Conservation (phyloP, 1,284 basidiomycete species). For the Farysia itapuensis region DNA sequence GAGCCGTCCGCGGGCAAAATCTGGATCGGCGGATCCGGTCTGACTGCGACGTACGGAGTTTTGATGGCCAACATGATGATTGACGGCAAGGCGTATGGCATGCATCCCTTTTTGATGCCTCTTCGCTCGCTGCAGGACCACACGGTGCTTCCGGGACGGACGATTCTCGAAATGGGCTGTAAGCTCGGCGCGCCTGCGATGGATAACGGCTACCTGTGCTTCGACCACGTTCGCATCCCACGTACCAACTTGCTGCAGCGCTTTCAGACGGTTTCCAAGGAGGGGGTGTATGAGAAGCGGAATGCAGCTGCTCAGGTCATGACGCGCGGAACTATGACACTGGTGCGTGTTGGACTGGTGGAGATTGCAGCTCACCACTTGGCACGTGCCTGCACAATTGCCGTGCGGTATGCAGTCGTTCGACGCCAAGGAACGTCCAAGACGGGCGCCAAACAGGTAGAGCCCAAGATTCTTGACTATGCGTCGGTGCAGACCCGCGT, state of each 20-base stretch:
- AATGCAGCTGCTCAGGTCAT: slow-evolving; percentile 41
- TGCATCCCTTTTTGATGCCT: slow-evolving; percentile 51
- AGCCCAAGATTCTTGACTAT: slow-evolving; percentile 49
- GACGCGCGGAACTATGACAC: slow-evolving; percentile 47
- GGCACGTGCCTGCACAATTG: slow-evolving; percentile 38
- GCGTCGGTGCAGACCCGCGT: slow-evolving; percentile 40
- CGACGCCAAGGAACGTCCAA: slow-evolving; percentile 40
- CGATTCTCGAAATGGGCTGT: slow-evolving; percentile 42
- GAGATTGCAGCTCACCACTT: slow-evolving; percentile 48
- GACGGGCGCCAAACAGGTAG: slow-evolving; percentile 16
- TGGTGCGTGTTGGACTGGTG: slow-evolving; percentile 42
- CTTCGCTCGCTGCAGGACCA: slow-evolving; percentile 40
- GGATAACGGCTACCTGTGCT: slow-evolving; percentile 46
- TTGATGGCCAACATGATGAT: slow-evolving; percentile 48
- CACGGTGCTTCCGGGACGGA: slow-evolving; percentile 30
- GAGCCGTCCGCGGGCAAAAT: slow-evolving; percentile 39
- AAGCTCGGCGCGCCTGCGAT: slow-evolving; percentile 45
- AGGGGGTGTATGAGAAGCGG: slow-evolving; percentile 35
- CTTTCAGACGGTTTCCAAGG: slow-evolving; percentile 37
- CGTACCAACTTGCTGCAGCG: slow-evolving; percentile 29
- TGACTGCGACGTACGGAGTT: slow-evolving; percentile 44
- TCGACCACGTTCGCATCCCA: slow-evolving; percentile 36
- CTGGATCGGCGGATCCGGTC: slow-evolving; percentile 46
- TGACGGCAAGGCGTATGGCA: slow-evolving; percentile 33
- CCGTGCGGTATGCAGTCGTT: slow-evolving; percentile 40